Base-by-base conservation (phyloP, 176 grass and related monocot genomes). In the Avena atlantica region DNA sequence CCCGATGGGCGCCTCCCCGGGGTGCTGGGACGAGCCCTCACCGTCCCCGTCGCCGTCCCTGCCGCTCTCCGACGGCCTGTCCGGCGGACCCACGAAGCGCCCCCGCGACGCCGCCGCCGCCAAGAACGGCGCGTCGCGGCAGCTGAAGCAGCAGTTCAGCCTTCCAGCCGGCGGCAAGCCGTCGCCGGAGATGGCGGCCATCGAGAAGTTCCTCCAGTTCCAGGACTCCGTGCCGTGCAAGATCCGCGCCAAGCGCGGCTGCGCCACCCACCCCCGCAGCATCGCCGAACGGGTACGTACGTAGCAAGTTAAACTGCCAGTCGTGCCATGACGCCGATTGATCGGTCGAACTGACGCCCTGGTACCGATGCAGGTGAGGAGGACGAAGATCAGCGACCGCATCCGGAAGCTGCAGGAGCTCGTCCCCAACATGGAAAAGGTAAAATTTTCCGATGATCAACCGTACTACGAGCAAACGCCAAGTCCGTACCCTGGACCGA, bases 361-460 rank as follows among this genome's bases (percentile, higher is more conserved):
- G 52, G 49, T 61, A 0, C 1, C 2, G 14, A 20, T 3, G 84
- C 71, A 99, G 97, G 94, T 99, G 69, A 85, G 97, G 86, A 94
- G 97, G 89, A 96, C 97, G 44, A 84, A 88, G 47, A 99, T 99
- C 72, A 99, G 97, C 51, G 97, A 99, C 70, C 91, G 97, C 74
- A 99, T 99, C 87, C 86, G 92, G 68, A 99, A 94, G 76, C 82
- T 99, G 63, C 97, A 99, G 82, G 92, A 96, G 56, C 89, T 99
- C 68, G 97, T 99, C 70, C 97, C 94, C 12, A 96, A 93, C 92
- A 96, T 96, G 97, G 97, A 99, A 76, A 99, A 99, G 97, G 97
- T 99, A 55, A 49, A 17, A 0, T 27, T 19, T 34, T 19, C 31
- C 15, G 5, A 42, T 1, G 40, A 42, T 42, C 45, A 15, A 0